A percentile compares a stretch with the other conserved stretches of the same genome.
Evolutionary conservation across 805 yeast species (phyloP).

Genomic region (Candida ortonii): DNA sequence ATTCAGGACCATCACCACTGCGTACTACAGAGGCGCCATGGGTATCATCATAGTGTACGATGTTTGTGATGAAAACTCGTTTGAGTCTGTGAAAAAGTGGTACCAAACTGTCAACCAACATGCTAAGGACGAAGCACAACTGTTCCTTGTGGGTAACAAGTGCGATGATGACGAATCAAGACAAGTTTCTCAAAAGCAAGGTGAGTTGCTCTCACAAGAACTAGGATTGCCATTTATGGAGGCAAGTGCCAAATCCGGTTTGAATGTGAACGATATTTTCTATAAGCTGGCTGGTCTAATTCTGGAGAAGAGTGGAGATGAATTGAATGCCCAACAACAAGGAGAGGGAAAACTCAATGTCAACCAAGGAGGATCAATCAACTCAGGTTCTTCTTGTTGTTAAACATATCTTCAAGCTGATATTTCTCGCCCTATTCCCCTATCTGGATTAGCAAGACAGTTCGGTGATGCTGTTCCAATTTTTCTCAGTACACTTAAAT

Average conservation of each 20-base stretch:
- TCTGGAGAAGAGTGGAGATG: slow-evolving; percentile 67
- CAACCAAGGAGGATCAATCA: slow-evolving; percentile 16
- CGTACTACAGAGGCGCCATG: slow-evolving; percentile 87
- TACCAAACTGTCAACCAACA: slow-evolving; percentile 93
- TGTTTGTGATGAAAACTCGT: slow-evolving; percentile 86
- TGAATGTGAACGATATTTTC: slow-evolving; percentile 89
- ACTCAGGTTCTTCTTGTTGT: slow-evolving; percentile 29
- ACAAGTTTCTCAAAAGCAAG: slow-evolving; percentile 86
- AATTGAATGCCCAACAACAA: slow-evolving; percentile 27
- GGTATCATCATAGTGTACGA: slow-evolving; percentile 83
- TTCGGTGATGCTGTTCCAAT: too few relatives aligned
- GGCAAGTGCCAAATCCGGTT: slow-evolving; percentile 92
- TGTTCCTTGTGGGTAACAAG: slow-evolving; percentile 93
- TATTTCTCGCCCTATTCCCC: too few relatives aligned
- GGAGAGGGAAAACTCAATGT: slow-evolving; percentile 28
- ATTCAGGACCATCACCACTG: slow-evolving; percentile 91
- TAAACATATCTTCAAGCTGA: too few relatives aligned
- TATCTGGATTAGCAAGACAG: too few relatives aligned
- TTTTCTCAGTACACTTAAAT: too few relatives aligned
- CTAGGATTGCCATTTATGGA: slow-evolving; percentile 89
- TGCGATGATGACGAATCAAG: slow-evolving; percentile 87
- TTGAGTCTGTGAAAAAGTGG: slow-evolving; percentile 93
- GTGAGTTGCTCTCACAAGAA: slow-evolving; percentile 82
- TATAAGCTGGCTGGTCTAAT: slow-evolving; percentile 83
- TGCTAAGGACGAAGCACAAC: slow-evolving; percentile 93